A percentile compares a stretch with the other conserved stretches of the same genome.
Conservation (phyloP, 2,329 filamentous ascomycete genomes). For the Teratosphaeria pseudoeucalypti region DNA sequence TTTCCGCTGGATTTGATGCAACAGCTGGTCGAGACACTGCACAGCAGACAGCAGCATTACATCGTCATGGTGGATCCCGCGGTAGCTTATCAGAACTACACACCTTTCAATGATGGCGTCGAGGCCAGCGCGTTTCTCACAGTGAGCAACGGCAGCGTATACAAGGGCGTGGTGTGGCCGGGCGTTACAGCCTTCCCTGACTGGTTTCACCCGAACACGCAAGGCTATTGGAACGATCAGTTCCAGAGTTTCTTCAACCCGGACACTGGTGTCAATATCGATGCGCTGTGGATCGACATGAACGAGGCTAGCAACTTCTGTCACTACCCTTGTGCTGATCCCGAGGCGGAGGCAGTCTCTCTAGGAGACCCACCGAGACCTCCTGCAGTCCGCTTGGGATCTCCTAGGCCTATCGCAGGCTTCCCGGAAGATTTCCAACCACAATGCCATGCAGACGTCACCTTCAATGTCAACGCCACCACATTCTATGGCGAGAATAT, state of each 20-base stretch:
- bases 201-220: conserved; percentile 59
- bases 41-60: conserved; percentile 25
- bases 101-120: conserved; percentile 51
- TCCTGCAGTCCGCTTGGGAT: conserved; percentile 48
- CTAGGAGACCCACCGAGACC: conserved; percentile 49
- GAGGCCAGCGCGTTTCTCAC: conserved; percentile 47
- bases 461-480: conserved; percentile 24
- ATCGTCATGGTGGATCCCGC: conserved; percentile 65
- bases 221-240: conserved; percentile 60
- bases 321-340: conserved; percentile 30
- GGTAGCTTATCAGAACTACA: conserved; percentile 39
- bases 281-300: conserved; percentile 64
- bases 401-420: conserved; percentile 56
- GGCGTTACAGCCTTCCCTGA: conserved; percentile 46
- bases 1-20: conserved; percentile 54
- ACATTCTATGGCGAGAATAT: conserved; percentile 29
- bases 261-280: conserved; percentile 59
- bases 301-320: conserved; percentile 50
- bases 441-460: conserved; percentile 21
- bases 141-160: conserved; percentile 43
- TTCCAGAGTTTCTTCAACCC: conserved; percentile 55
- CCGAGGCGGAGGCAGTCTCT: conserved; percentile 26
- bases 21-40: conserved; percentile 51
- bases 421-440: conserved; percentile 62
- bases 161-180: conserved; percentile 64